Evolutionary conservation across 1,139 yeast genomes (phyloP).

Genomic region (Debaryomyces sp.): DNA sequence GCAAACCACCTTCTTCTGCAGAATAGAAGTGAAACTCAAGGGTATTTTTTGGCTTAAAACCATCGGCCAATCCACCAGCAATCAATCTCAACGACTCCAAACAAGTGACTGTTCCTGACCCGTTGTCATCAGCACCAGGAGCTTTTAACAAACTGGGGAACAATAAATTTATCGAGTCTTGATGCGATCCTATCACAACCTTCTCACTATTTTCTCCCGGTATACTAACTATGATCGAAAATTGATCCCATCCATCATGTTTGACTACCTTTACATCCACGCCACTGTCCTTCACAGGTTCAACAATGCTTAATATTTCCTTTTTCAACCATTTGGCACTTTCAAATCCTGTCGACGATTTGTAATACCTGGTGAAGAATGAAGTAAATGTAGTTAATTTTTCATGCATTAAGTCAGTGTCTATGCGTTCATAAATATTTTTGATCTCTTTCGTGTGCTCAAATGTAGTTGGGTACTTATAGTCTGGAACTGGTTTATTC

Average conservation of each 20-base stretch:
- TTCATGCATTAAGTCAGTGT: conserved; percentile 48
- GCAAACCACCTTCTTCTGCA: conserved; percentile 92
- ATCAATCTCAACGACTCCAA: conserved; percentile 75
- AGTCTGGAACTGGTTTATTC: conserved; percentile 36
- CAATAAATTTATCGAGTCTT: conserved; percentile 78
- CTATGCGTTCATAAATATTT: conserved; percentile 41
- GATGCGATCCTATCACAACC: conserved; percentile 87
- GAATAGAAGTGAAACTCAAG: conserved; percentile 92
- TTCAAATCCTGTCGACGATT: conserved; percentile 67
- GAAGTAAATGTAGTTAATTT: conserved; percentile 67
- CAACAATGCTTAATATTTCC: conserved; percentile 45
- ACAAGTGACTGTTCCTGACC: conserved; percentile 82
- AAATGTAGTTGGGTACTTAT: conserved; percentile 57
- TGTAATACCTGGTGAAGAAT: conserved; percentile 81
- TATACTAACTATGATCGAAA: conserved; percentile 43
- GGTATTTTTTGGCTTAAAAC: conserved; percentile 64
- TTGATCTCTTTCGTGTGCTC: conserved; percentile 43
- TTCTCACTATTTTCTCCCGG: conserved; percentile 39
- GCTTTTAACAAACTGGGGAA: conserved; percentile 73
- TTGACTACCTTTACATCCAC: conserved; percentile 31
- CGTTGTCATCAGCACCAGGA: conserved; percentile 97
- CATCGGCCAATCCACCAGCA: conserved; percentile 37
- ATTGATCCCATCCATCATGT: conserved; percentile 50
- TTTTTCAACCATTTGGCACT: conserved; percentile 73
- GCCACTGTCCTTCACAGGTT: conserved; percentile 34